Conservation (phyloP, 2,329 filamentous ascomycete species). For the Talaromyces sp. region DNA sequence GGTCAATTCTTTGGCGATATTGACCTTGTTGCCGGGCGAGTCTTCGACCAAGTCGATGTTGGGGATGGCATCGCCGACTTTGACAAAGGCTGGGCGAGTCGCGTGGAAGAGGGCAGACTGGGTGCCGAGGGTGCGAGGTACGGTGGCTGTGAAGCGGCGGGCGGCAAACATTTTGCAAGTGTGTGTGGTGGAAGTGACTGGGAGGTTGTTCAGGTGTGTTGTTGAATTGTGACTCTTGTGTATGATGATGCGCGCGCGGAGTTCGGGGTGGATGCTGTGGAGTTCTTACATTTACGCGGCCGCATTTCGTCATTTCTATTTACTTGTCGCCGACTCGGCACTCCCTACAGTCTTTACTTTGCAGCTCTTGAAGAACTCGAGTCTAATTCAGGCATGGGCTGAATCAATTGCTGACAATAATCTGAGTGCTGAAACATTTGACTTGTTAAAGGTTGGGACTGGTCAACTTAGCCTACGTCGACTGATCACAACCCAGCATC, state of each 20-base stretch:
- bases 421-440: neutral
- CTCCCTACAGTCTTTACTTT: neutral
- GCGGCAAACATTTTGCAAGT: slow-evolving; percentile 34
- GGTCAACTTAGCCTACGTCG: neutral
- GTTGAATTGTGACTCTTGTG: neutral
- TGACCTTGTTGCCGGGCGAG: slow-evolving; percentile 90
- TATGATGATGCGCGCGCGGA: neutral
- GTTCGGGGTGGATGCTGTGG: neutral
- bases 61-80: slow-evolving; percentile 76
- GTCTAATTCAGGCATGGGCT: too few relatives aligned
- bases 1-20: slow-evolving; percentile 72
- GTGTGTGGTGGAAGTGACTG: neutral
- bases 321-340: neutral
- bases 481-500: neutral
- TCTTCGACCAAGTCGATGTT: slow-evolving; percentile 73
- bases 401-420: neutral
- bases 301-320: neutral
- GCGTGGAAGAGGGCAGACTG: slow-evolving; percentile 38
- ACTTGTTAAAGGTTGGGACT: neutral
- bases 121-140: slow-evolving; percentile 29
- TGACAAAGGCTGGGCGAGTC: slow-evolving; percentile 53
- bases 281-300: neutral
- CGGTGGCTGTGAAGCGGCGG: slow-evolving; percentile 33
- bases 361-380: too few relatives aligned
- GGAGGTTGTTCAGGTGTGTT: neutral